These are phyloP conservation scores for Talaromyces sp. DNA, from an alignment of 2,329 filamentous ascomycete species.

Conservation along the genomic window DNA sequence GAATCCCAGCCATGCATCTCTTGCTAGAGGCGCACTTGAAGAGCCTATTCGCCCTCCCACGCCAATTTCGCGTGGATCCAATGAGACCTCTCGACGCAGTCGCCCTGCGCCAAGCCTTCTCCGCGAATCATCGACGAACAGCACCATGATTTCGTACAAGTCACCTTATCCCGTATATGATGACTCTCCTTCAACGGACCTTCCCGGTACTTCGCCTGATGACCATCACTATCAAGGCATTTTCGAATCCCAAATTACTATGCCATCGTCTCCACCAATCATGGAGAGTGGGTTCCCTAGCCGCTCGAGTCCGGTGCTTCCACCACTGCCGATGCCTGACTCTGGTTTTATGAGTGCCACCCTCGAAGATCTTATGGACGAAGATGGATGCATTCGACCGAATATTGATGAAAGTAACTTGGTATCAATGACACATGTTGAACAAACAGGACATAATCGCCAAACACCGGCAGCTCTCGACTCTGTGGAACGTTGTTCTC, in stretches of 20 bases:
- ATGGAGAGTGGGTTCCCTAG: conserved; percentile 60
- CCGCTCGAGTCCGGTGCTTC: conserved; percentile 74
- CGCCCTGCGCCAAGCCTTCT: conserved; percentile 48
- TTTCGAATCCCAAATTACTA: conserved; percentile 67
- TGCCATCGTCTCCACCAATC: conserved; percentile 85
- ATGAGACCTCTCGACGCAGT: conserved; percentile 24
- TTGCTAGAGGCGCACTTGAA: conserved; percentile 29
- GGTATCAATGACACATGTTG: not conserved
- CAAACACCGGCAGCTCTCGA: not conserved
- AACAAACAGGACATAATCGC: not conserved
- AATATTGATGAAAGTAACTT: conserved; percentile 9
- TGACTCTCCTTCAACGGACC: conserved; percentile 36
- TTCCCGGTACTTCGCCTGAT: conserved; percentile 45
- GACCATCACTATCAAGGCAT: conserved; percentile 45
- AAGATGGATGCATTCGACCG: conserved; percentile 41
- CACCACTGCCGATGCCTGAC: conserved; percentile 57
- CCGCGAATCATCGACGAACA: conserved; percentile 56
- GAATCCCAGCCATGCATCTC: conserved; percentile 28
- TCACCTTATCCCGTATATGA: conserved; percentile 38
- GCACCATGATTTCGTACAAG: conserved; percentile 26
- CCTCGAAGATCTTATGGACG: conserved; percentile 63
- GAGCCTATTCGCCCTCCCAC: conserved; percentile 44
- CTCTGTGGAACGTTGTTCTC: conserved; percentile 12
- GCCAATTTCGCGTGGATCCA: conserved; percentile 31
- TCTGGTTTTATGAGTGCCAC: conserved; percentile 84